These are phyloP conservation scores for Russula ochroleuca DNA, from an alignment of 768 basidiomycete species.

Conservation along the genomic window DNA sequence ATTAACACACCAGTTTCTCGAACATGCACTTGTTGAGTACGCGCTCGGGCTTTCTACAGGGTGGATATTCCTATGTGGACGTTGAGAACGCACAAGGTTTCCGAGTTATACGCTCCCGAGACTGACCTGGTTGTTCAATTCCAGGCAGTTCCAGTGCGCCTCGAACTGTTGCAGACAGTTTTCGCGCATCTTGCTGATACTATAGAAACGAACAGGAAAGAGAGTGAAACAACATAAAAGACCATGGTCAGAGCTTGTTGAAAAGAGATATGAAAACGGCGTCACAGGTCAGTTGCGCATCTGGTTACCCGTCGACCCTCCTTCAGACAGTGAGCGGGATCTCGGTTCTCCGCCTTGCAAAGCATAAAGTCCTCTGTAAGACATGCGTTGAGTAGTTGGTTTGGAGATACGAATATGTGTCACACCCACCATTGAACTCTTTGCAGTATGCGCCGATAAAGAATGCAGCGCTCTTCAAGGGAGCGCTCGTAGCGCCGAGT, in stretches of 20 bases:
- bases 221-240: not conserved
- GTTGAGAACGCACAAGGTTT: not conserved
- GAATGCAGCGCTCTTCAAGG: constrained; percentile 94
- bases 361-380: constrained; percentile 89
- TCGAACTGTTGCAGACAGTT: constrained; percentile 86
- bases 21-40: constrained; percentile 92
- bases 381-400: not conserved
- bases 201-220: constrained; percentile 35
- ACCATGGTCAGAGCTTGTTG: not conserved
- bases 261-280: constrained; percentile 35
- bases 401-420: not conserved
- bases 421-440: constrained; percentile 83
- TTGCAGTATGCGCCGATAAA: constrained; percentile 96
- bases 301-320: constrained; percentile 94
- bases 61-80: constrained; percentile 68
- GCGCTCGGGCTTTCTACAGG: constrained; percentile 85
- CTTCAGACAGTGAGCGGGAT: constrained; percentile 90
- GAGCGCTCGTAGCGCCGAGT: constrained; percentile 85
- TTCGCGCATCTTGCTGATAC: constrained; percentile 90
- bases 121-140: constrained; percentile 88
- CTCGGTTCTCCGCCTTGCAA: constrained; percentile 88
- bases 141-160: constrained; percentile 91
- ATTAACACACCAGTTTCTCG: constrained; percentile 77
- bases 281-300: constrained; percentile 87
- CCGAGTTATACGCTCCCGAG: not conserved